phyloP scores from a whole-genome alignment of 768 basidiomycete genomes.

The Boletus vinaceobasis region DNA sequence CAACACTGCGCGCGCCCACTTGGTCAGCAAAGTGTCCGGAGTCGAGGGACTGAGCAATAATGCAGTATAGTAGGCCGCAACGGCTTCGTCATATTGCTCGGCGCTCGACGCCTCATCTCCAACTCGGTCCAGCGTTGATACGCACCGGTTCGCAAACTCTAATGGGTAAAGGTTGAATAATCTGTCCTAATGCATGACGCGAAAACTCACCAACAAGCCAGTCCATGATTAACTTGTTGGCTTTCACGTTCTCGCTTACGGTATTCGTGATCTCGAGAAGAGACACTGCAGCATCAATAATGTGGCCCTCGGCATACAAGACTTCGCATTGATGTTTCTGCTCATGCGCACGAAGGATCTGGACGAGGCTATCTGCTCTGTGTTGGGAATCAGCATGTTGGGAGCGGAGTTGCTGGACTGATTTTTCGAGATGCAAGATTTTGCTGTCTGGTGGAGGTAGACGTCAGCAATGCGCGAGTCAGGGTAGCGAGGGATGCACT shows the following conservation, averaged over 20 bases:
- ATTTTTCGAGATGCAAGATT: background rate
- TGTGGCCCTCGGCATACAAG: background rate
- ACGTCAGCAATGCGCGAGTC: background rate
- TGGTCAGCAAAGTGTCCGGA: background rate
- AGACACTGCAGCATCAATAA: background rate
- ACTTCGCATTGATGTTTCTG: constrained; percentile 5
- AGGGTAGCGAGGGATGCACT: background rate
- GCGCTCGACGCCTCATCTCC: background rate
- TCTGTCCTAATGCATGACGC: fast-evolving
- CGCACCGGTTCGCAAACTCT: constrained; percentile 5
- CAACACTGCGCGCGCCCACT: background rate
- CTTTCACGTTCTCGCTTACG: background rate
- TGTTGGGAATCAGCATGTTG: background rate
- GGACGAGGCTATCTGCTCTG: background rate
- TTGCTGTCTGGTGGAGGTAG: background rate
- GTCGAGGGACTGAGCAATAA: background rate
- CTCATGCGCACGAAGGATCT: background rate
- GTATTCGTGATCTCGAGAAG: background rate
- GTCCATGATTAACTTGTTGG: background rate
- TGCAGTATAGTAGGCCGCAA: background rate
- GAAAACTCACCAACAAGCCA: constrained; percentile 6
- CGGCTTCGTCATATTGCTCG: background rate
- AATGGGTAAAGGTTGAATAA: background rate
- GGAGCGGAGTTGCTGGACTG: background rate
- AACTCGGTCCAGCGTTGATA: background rate